A percentile compares a stretch with the other conserved stretches of the same genome.
Conservation (phyloP, 2,329 filamentous ascomycete species). For the Gliomastix tumulicola region DNA sequence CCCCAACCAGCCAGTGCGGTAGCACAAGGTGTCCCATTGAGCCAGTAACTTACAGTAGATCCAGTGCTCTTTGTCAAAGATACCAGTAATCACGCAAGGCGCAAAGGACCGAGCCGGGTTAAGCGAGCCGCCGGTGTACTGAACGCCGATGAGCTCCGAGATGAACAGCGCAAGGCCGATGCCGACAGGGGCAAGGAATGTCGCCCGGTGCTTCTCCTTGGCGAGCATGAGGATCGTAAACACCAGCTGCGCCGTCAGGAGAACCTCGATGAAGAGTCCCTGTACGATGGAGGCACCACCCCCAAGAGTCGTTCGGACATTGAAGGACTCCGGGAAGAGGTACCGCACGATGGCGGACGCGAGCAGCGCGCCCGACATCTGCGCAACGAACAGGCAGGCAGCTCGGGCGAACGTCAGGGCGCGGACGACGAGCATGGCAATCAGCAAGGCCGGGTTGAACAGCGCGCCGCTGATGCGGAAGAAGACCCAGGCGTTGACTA, state of each 20-base stretch:
- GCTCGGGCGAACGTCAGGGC: slow-evolving; percentile 38
- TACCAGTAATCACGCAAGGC: slow-evolving; percentile 32
- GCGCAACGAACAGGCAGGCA: slow-evolving; percentile 38
- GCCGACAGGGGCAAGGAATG: slow-evolving; percentile 39
- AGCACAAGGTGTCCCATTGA: too few relatives aligned
- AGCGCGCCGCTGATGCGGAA: slow-evolving; percentile 34
- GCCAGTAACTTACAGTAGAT: slow-evolving; percentile 34
- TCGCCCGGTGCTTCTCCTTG: slow-evolving; percentile 39
- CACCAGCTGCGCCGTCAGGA: slow-evolving; percentile 38
- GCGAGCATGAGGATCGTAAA: slow-evolving; percentile 46
- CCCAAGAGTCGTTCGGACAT: slow-evolving; percentile 31
- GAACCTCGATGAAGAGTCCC: slow-evolving; percentile 42
- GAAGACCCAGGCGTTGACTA: slow-evolving; percentile 40
- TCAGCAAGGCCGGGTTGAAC: slow-evolving; percentile 32
- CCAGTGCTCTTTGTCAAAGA: slow-evolving; percentile 37
- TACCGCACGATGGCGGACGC: slow-evolving; percentile 32
- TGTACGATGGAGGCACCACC: slow-evolving; percentile 30
- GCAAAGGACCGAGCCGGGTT: slow-evolving; percentile 40
- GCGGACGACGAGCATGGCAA: slow-evolving; percentile 43
- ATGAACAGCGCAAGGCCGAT: slow-evolving; percentile 41
- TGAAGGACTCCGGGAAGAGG: slow-evolving; percentile 34
- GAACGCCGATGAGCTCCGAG: slow-evolving; percentile 36
- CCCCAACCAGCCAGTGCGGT: too few relatives aligned
- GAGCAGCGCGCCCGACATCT: slow-evolving; percentile 38
- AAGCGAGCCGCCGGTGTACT: slow-evolving; percentile 39